These are phyloP conservation scores for Takashimella tepidaria DNA, from an alignment of 1,284 basidiomycete species.

Conservation along the genomic window DNA sequence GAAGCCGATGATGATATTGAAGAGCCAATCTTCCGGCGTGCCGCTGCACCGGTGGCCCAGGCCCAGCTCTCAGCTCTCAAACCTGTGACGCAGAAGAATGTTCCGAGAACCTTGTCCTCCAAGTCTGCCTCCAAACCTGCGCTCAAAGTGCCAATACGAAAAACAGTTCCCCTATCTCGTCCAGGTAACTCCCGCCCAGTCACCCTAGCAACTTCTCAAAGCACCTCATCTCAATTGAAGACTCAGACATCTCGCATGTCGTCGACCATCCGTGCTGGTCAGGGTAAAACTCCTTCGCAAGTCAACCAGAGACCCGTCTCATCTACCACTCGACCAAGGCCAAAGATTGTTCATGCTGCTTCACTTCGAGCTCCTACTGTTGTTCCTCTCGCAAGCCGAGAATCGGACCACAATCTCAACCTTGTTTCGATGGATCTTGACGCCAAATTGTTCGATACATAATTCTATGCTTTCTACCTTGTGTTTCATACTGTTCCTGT, in stretches of 20 bases:
- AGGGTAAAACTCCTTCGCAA: not conserved
- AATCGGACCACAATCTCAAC: conserved; percentile 1
- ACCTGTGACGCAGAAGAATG: not conserved
- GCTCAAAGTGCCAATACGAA: not conserved
- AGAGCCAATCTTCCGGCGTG: conserved; percentile 21
- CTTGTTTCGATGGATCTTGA: not conserved
- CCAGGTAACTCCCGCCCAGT: not conserved
- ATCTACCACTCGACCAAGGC: conserved; percentile 3
- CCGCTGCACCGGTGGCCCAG: not conserved
- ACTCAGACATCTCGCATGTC: no score
- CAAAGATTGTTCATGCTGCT: conserved; percentile 1
- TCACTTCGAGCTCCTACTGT: not conserved
- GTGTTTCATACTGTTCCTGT: no score
- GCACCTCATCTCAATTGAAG: not conserved
- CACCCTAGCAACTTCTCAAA: not conserved
- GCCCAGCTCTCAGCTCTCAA: not conserved
- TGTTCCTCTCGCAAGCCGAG: no score
- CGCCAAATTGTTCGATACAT: not conserved
- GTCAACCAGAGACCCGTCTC: conserved; percentile 1
- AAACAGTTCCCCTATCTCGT: not conserved
- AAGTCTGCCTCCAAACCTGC: not conserved
- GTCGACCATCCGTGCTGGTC: no score
- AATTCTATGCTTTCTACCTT: not conserved
- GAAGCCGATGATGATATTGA: conserved; percentile 28
- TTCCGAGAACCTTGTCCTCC: not conserved